Percentiles rank a stretch among this genome's conserved stretches.
Evolutionary conservation across 2,329 filamentous ascomycete species (phyloP).

Genomic region (Phialophora verrucosa): DNA sequence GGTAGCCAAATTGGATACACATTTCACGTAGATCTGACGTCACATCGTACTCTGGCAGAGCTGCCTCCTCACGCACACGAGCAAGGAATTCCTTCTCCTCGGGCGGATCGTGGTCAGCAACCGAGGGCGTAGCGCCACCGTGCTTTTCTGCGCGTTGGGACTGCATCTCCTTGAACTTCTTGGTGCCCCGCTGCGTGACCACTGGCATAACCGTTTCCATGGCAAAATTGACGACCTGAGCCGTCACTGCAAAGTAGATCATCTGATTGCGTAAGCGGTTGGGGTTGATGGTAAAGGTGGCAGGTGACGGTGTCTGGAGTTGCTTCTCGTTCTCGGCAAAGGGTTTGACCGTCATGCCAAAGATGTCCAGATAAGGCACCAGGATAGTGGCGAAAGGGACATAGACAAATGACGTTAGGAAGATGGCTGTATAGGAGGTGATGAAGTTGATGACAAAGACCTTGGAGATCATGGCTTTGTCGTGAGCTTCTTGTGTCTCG

Average conservation of each 20-base stretch:
- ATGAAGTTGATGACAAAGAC: conserved; percentile 97
- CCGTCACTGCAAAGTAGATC: conserved; percentile 94
- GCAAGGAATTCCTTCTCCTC: conserved; percentile 82
- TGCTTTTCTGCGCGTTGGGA: conserved; percentile 63
- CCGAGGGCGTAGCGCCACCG: conserved; percentile 56
- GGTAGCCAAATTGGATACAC: conserved; percentile 86
- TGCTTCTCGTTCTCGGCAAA: conserved; percentile 78
- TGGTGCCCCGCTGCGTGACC: conserved; percentile 76
- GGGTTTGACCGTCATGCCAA: conserved; percentile 73
- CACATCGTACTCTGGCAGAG: conserved; percentile 85
- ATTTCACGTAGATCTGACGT: conserved; percentile 91
- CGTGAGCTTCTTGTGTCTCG: conserved; percentile 81
- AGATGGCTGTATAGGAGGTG: conserved; percentile 89
- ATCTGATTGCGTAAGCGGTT: conserved; percentile 85
- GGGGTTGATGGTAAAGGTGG: conserved; percentile 80
- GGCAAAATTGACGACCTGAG: conserved; percentile 84
- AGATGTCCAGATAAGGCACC: conserved; percentile 83
- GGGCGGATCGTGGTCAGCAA: conserved; percentile 66
- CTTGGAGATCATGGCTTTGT: conserved; percentile 85
- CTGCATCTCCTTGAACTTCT: conserved; percentile 79
- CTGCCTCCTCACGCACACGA: conserved; percentile 80
- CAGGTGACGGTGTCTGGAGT: conserved; percentile 59
- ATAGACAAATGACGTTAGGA: conserved; percentile 92
- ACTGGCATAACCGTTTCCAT: conserved; percentile 87
- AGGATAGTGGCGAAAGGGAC: conserved; percentile 86